Percentiles rank a stretch among this genome's conserved stretches.
phyloP scores from a whole-genome alignment of 106 monocot species.

The Acorus calamus region DNA sequence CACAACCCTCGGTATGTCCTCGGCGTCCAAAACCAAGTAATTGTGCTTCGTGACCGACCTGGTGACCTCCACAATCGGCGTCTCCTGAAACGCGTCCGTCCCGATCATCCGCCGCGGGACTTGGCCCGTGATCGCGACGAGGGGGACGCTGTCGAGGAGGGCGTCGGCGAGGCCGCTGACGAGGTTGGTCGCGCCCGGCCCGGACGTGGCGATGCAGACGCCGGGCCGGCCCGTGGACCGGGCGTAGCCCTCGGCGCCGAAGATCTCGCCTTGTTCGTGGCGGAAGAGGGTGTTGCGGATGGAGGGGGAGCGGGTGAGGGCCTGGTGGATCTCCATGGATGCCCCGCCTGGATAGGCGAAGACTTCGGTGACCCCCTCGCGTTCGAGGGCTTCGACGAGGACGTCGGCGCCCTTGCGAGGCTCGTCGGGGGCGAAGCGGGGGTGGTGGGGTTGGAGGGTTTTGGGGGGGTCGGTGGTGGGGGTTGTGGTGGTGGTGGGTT shows the following conservation, averaged over 20 bases:
- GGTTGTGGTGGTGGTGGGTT: background rate
- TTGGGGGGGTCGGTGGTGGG: background rate
- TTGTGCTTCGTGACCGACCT: conserved; percentile 89
- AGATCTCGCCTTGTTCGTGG: conserved; percentile 90
- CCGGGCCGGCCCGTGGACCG: conserved; percentile 73
- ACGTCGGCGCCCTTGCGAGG: conserved; percentile 89
- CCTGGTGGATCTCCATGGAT: conserved; percentile 97
- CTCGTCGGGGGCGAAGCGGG: conserved; percentile 27
- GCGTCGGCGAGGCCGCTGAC: conserved; percentile 83
- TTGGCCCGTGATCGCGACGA: conserved; percentile 94
- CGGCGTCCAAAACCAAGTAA: conserved; percentile 66
- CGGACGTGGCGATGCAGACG: conserved; percentile 92
- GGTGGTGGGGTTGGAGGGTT: background rate
- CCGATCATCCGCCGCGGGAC: conserved; percentile 91
- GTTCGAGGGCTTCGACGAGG: conserved; percentile 84
- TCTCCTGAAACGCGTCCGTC: conserved; percentile 93
- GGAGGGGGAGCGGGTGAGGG: conserved; percentile 63
- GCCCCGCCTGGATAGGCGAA: conserved; percentile 93
- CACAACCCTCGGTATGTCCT: conserved; percentile 73
- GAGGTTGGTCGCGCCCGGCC: conserved; percentile 89
- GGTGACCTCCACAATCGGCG: conserved; percentile 86
- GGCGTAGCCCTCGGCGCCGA: conserved; percentile 74
- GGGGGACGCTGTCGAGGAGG: conserved; percentile 74
- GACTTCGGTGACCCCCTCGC: conserved; percentile 64
- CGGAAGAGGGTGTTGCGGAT: conserved; percentile 76